A percentile compares a stretch with the other conserved stretches of the same genome.
Evolutionary conservation across 371 early-diverging fungal species (phyloP).

Genomic region (Gilbertella persicaria): DNA sequence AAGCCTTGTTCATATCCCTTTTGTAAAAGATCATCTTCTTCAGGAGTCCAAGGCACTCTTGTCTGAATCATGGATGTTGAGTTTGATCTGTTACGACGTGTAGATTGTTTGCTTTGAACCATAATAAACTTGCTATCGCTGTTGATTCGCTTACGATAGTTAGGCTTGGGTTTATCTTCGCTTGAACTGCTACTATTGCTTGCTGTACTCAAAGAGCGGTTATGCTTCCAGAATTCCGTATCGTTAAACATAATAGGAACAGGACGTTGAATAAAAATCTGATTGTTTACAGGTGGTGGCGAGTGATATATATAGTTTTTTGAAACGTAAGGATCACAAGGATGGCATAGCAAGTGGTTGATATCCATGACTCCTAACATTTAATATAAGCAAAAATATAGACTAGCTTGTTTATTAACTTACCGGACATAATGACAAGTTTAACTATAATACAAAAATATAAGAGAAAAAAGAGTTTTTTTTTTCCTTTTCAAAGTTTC

Average conservation of each 20-base stretch:
- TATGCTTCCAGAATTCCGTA: conserved; percentile 15
- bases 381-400: not conserved
- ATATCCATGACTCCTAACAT: conserved; percentile 35
- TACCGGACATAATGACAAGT: conserved; percentile 1
- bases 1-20: conserved; percentile 46
- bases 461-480: not conserved
- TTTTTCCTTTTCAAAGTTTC: not conserved
- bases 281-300: not conserved
- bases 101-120: not conserved
- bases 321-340: conserved; percentile 19
- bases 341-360: conserved; percentile 30
- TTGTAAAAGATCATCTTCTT: conserved; percentile 39
- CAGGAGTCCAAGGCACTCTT: conserved; percentile 39
- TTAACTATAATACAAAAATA: not conserved
- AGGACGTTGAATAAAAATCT: not conserved
- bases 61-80: conserved; percentile 11
- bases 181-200: not conserved
- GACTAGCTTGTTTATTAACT: not conserved
- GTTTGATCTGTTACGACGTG: conserved; percentile 3
- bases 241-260: not conserved
- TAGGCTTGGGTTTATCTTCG: conserved; percentile 5
- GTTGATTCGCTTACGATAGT: conserved; percentile 11
- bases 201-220: conserved; percentile 7
- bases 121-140: conserved; percentile 7
- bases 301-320: not conserved